Base-by-base conservation (phyloP, 495 filamentous ascomycete species). In the Penicillium herquei region DNA sequence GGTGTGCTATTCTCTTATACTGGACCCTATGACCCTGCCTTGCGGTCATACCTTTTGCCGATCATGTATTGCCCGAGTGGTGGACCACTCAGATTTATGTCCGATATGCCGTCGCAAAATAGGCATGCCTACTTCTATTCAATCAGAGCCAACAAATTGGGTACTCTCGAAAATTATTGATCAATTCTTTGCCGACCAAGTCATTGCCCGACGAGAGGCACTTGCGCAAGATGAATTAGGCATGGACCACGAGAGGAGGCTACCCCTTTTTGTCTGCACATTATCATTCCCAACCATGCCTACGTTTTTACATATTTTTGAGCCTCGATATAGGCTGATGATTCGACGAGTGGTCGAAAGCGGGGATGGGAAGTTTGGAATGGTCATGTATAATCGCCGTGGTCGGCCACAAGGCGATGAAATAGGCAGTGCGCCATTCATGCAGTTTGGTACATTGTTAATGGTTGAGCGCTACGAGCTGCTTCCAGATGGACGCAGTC, bases 11-110 rank as follows among this genome's bases (percentile, higher is more conserved):
- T 78, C 81, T 37, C 72, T 93, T 21, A 84, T 95, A 60, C 64
- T 88, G 37, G 88, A 95, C 55, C 91, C 92, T 8, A 73, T 91
- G 61, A 96, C 91, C 1, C 92, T 90, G 0, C 74, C 82, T 16
- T 96, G 92, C 62, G 92, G 92, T 5, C 92, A 96, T 68, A 96
- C 92, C 0, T 93, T 92, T 68, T 96, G 92, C 68, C 85, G 87
- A 32, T 78, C 81, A 54, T 96, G 92, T 66, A 73, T 95, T 11
- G 80, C 84, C 21, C 81, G 87, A 40, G 82, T 88, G 11, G 70
- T 92, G 37, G 87, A 91, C 65, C 86, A 93, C 63, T 86, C 88
- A 17, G 79, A 81, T 57, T 73, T 87, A 41, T 96, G 92, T 61
- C 90, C 92, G 0, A 77, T 90, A 9, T 96, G 92, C 63, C 86